A percentile compares a stretch with the other conserved stretches of the same genome.
These are phyloP conservation scores for Phytophthora citricola DNA, from an alignment of 352 stramenopile genomes.

Conservation along the genomic window DNA sequence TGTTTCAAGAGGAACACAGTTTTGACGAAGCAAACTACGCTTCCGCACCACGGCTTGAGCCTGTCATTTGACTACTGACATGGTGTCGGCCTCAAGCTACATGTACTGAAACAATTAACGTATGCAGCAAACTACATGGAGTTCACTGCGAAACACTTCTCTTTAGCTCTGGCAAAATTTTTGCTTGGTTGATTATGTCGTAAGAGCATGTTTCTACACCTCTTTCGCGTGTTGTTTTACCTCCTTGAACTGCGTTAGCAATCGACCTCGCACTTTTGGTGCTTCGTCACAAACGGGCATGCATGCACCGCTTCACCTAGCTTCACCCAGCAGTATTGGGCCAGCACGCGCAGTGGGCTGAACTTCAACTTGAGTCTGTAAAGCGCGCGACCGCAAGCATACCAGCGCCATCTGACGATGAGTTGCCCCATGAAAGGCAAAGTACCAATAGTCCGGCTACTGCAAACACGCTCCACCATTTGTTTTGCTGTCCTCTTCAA, in stretches of 20 bases:
- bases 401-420: not conserved
- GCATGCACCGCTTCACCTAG: not conserved
- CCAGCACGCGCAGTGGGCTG: not conserved
- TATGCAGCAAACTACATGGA: too few relatives aligned
- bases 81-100: too few relatives aligned
- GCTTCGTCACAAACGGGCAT: not conserved
- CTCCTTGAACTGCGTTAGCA: constrained; percentile 23
- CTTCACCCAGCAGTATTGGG: not conserved
- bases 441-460: not conserved
- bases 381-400: not conserved
- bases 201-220: too few relatives aligned
- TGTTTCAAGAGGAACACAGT: too few relatives aligned
- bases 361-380: not conserved
- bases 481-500: not conserved
- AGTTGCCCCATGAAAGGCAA: constrained; percentile 13
- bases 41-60: too few relatives aligned
- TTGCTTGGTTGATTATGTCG: too few relatives aligned
- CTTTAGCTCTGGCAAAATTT: too few relatives aligned
- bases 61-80: too few relatives aligned
- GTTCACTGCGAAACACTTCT: too few relatives aligned
- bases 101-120: too few relatives aligned
- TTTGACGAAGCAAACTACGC: too few relatives aligned
- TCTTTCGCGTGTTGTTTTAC: constrained; percentile 6
- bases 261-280: constrained; percentile 9
- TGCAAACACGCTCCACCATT: constrained; percentile 11